Percentiles rank a stretch among this genome's conserved stretches.
These are phyloP conservation scores for Fagopyrum homotropicum DNA, from an alignment of 148 eudicot species.

Conservation along the genomic window DNA sequence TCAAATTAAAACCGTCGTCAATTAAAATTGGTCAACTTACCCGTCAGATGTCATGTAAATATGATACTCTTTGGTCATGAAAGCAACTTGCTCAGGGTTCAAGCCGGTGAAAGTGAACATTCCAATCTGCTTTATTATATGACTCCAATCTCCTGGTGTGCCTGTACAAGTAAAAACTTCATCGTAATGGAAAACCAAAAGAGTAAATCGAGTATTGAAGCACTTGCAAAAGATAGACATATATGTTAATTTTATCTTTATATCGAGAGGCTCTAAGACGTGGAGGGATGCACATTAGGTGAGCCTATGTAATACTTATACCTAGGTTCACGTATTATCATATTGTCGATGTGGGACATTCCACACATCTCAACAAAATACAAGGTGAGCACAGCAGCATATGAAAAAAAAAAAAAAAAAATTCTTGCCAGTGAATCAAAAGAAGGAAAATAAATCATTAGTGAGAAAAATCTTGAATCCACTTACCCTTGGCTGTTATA, in stretches of 20 bases:
- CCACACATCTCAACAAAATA: no score
- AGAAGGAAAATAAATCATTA: background rate
- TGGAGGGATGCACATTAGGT: no score
- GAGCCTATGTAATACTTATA: no score
- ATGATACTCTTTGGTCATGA: constrained; percentile 41
- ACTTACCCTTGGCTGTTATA: constrained; percentile 38
- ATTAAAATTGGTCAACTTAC: constrained; percentile 18
- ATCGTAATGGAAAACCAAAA: background rate
- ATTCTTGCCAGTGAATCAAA: background rate
- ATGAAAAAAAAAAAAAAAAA: background rate
- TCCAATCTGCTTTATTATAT: constrained; percentile 49
- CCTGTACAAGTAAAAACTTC: constrained; percentile 17
- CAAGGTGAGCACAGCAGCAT: background rate
- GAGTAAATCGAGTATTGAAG: background rate
- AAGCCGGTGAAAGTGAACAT: constrained; percentile 57
- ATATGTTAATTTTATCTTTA: no score
- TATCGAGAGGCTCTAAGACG: no score
- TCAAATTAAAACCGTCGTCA: background rate
- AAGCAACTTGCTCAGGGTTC: constrained; percentile 38
- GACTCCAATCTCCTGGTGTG: constrained; percentile 57
- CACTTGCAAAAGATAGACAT: background rate
- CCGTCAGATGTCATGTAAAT: constrained; percentile 54
- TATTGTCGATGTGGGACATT: no score
- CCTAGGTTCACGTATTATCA: no score
- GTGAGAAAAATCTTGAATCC: background rate